Evolutionary conservation across 1,284 basidiomycete genomes (phyloP).

Genomic region (Meripilus lineatus): DNA sequence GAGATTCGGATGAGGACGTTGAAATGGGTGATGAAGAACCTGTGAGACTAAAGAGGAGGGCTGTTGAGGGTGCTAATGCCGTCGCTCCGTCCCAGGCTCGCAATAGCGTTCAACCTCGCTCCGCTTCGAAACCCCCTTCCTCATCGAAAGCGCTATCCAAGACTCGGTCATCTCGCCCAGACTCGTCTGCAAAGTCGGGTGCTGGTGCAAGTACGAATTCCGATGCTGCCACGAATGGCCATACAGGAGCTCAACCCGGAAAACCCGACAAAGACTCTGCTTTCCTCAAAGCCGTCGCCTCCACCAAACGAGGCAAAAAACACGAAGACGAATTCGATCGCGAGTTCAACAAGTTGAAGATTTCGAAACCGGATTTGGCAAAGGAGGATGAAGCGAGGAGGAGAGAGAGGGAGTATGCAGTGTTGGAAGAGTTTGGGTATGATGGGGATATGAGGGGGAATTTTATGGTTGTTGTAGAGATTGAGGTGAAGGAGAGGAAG

Average conservation of each 20-base stretch:
- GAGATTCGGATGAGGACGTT: conserved; percentile 24
- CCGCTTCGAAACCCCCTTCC: neutral
- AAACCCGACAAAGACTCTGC: conserved; percentile 61
- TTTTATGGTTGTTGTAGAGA: conserved; percentile 80
- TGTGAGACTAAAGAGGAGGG: conserved; percentile 33
- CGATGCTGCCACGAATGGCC: neutral
- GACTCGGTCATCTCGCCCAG: neutral
- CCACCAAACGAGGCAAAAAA: conserved; percentile 66
- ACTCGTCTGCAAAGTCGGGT: neutral
- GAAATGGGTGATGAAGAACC: conserved; percentile 33
- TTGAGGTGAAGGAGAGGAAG: conserved; percentile 50
- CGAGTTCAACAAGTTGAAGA: conserved; percentile 79
- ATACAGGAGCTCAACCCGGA: conserved; percentile 36
- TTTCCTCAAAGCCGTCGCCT: conserved; percentile 71
- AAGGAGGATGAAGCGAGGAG: conserved; percentile 21
- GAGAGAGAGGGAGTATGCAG: conserved; percentile 55
- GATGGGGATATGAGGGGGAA: conserved; percentile 67
- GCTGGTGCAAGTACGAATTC: neutral
- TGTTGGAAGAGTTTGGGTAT: conserved; percentile 73
- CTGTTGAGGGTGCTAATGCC: conserved; percentile 17
- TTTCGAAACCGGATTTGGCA: conserved; percentile 60
- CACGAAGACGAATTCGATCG: conserved; percentile 73
- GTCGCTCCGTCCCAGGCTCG: neutral
- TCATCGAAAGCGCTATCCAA: neutral
- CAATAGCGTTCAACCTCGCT: neutral